Evolutionary conservation across 139 green algal genomes (phyloP).

Genomic region (Yamagishiella unicocca): DNA sequence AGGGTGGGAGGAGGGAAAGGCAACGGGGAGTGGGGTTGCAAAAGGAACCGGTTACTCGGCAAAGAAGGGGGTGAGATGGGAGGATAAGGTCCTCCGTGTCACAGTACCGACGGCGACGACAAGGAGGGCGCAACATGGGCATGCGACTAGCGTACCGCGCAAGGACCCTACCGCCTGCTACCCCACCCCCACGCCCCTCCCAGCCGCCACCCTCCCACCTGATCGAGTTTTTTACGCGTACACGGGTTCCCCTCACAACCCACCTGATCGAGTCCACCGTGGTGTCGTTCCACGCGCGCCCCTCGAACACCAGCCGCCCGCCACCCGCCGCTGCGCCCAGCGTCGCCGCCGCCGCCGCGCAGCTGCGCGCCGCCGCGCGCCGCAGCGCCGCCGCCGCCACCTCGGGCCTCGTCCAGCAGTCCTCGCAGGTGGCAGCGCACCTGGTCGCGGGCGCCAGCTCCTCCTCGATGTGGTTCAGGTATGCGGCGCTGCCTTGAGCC

Average conservation of each 20-base stretch:
- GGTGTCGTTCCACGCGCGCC: conserved; percentile 80
- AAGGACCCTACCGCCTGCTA: no score
- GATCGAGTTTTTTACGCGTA: no score
- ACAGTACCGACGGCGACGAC: no score
- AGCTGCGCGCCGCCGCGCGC: conserved; percentile 60
- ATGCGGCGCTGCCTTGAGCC: conserved; percentile 63
- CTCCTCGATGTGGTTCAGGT: conserved; percentile 61
- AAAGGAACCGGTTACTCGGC: no score
- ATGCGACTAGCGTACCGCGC: no score
- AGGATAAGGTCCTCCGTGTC: no score
- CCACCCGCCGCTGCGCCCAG: conserved; percentile 59
- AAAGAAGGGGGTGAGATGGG: no score
- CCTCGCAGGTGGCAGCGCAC: conserved; percentile 49
- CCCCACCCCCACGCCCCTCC: neutral
- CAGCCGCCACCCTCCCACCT: no score
- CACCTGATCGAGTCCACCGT: conserved; percentile 80
- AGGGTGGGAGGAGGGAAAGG: neutral
- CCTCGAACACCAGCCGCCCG: conserved; percentile 76
- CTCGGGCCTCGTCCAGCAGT: conserved; percentile 25
- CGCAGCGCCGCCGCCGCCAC: conserved; percentile 60
- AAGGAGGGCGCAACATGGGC: no score
- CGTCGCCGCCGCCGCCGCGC: neutral
- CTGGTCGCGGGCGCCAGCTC: conserved; percentile 44
- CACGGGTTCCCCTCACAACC: no score
- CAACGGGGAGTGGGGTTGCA: neutral